These are phyloP conservation scores for Phlyctochytrium arcticum DNA, from an alignment of 192 early-diverging fungal genomes.

Conservation along the genomic window DNA sequence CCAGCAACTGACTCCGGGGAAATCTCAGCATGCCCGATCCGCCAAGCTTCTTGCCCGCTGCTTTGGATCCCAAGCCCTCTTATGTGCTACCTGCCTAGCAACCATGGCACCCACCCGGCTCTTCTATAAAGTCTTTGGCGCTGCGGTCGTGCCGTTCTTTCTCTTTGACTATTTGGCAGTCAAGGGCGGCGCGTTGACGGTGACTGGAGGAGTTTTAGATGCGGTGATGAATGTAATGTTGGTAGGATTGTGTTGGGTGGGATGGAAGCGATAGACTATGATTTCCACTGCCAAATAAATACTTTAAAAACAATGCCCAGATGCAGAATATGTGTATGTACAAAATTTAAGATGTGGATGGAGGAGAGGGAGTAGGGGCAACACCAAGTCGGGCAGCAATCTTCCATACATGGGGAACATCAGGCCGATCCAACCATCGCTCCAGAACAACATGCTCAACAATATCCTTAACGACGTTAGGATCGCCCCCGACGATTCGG, in stretches of 20 bases:
- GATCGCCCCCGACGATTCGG: conserved; percentile 10
- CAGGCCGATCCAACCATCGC: conserved; percentile 2
- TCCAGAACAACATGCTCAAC: conserved; percentile 20
- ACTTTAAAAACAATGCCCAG: too few species aligned
- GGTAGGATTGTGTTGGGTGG: neutral
- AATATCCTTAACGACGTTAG: conserved; percentile 7
- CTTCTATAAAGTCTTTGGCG: neutral
- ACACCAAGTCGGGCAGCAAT: too few species aligned
- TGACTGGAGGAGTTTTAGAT: neutral
- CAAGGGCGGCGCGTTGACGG: neutral
- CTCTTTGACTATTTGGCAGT: neutral
- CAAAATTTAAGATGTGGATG: too few species aligned
- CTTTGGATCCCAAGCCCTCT: neutral
- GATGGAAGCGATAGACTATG: too few species aligned
- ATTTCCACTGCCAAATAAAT: too few species aligned
- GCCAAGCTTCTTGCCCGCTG: neutral
- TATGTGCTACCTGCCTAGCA: neutral
- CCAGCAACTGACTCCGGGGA: too few species aligned
- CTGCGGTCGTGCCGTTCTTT: neutral
- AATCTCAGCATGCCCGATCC: too few species aligned
- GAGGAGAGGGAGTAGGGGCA: neutral
- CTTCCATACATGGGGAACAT: neutral
- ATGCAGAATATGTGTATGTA: too few species aligned
- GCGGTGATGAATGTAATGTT: neutral
- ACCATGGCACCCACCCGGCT: neutral